phyloP scores from a whole-genome alignment of 2,329 filamentous ascomycete species.

The Trichoderma sp. region DNA sequence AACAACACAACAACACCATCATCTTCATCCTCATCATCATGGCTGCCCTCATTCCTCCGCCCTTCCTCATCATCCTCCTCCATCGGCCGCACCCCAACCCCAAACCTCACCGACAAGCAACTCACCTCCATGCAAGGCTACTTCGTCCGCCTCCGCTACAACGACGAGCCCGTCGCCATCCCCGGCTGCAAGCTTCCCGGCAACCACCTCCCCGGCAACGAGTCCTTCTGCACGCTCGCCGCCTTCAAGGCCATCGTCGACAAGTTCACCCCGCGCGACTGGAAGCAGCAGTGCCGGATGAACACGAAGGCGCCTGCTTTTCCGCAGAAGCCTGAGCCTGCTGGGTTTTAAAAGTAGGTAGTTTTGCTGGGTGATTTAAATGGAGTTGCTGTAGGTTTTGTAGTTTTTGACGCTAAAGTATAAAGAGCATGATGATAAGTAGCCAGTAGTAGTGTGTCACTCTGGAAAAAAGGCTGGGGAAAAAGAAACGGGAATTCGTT shows the following conservation, averaged over 20 bases:
- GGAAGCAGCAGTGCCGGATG: constrained; percentile 62
- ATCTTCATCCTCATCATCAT: constrained; percentile 31
- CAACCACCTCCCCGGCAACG: constrained; percentile 84
- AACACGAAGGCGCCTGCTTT: constrained; percentile 51
- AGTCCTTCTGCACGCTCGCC: constrained; percentile 86
- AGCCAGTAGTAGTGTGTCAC: neutral
- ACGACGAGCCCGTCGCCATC: constrained; percentile 79
- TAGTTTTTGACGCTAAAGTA: no score
- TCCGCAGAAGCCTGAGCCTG: constrained; percentile 55
- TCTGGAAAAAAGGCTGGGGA: no score
- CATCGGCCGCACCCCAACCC: constrained; percentile 64
- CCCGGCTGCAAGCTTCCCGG: constrained; percentile 77
- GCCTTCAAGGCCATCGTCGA: constrained; percentile 94
- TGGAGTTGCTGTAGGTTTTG: neutral
- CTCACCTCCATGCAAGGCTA: constrained; percentile 69
- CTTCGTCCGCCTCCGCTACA: constrained; percentile 90
- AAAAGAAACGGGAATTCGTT: neutral
- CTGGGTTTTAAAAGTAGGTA: constrained; percentile 48
- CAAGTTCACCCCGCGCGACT: constrained; percentile 81
- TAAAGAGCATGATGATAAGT: neutral
- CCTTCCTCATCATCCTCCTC: constrained; percentile 46
- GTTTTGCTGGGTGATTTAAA: neutral
- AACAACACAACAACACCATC: constrained; percentile 29
- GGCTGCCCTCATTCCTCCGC: constrained; percentile 37
- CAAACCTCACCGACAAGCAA: constrained; percentile 60